phyloP scores from a whole-genome alignment of 2,329 filamentous ascomycete genomes.

The Botrytis galanthina region DNA sequence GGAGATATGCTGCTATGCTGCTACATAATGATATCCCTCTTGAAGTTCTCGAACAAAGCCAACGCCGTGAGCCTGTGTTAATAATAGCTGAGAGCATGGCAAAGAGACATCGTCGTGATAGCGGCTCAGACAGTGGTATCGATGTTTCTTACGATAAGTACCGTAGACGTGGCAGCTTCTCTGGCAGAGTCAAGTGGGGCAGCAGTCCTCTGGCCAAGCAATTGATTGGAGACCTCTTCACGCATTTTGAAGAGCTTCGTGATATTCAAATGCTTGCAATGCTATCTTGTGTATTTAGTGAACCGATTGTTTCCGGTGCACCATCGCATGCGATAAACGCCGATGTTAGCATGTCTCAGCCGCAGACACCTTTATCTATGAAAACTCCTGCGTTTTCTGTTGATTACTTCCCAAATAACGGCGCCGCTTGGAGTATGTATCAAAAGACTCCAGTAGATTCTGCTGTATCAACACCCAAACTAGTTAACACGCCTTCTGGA shows the following conservation, averaged over 20 bases:
- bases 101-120: slow-evolving; percentile 39
- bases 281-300: slow-evolving; percentile 67
- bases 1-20: slow-evolving; percentile 77
- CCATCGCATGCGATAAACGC: slow-evolving; percentile 49
- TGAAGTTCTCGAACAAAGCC: slow-evolving; percentile 56
- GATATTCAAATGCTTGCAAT: slow-evolving; percentile 71
- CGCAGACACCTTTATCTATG: slow-evolving; percentile 61
- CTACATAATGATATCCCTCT: slow-evolving; percentile 74
- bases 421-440: slow-evolving; percentile 52
- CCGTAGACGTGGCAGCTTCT: slow-evolving; percentile 40
- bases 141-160: slow-evolving; percentile 46
- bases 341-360: slow-evolving; percentile 54
- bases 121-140: slow-evolving; percentile 48
- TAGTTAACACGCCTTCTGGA: slow-evolving; percentile 54
- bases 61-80: slow-evolving; percentile 53
- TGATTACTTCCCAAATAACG: slow-evolving; percentile 63
- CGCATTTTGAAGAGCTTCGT: slow-evolving; percentile 59
- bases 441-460: slow-evolving; percentile 54
- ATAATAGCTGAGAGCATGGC: slow-evolving; percentile 66
- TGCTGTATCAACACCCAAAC: slow-evolving; percentile 55
- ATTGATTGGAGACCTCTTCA: slow-evolving; percentile 62
- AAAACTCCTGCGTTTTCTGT: slow-evolving; percentile 66
- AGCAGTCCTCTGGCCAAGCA: slow-evolving; percentile 60
- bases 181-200: slow-evolving; percentile 66
- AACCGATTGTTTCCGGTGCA: slow-evolving; percentile 53